Conservation (phyloP, 306 rosid species). For the Begonia masoniana region DNA sequence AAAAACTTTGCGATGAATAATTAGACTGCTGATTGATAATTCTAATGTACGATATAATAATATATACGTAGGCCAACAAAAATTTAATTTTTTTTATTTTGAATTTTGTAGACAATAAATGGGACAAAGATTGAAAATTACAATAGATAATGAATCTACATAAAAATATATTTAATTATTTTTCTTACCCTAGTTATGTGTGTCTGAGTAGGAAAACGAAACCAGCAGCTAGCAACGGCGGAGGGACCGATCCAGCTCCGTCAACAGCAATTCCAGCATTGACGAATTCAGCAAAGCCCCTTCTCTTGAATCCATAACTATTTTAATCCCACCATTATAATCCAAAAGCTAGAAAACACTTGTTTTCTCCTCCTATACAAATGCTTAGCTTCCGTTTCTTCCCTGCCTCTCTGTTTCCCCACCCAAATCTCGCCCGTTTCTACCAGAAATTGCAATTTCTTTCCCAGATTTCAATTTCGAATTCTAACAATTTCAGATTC, state of each 20-base stretch:
- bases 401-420: slow-evolving; percentile 2
- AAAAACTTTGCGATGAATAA: too few species aligned
- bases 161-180: too few species aligned
- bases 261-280: slow-evolving; percentile 1
- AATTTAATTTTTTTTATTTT: too few species aligned
- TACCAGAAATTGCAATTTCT: slow-evolving; percentile 12
- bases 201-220: too few species aligned
- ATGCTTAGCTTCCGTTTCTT: slow-evolving; percentile 9
- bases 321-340: neutral
- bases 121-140: too few species aligned
- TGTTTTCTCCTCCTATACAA: neutral
- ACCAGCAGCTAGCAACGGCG: neutral
- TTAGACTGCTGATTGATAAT: too few species aligned
- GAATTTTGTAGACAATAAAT: too few species aligned
- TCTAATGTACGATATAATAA: too few species aligned
- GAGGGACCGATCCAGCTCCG: neutral
- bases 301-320: neutral
- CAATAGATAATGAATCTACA: too few species aligned
- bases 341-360: neutral
- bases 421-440: slow-evolving; percentile 2
- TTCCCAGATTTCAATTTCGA: slow-evolving; percentile 6
- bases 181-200: too few species aligned
- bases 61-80: too few species aligned
- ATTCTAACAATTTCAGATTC: slow-evolving; percentile 12
- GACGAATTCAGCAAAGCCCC: neutral